A percentile compares a stretch with the other conserved stretches of the same genome.
Evolutionary conservation across 176 grass and related monocot genomes (phyloP).

Genomic region (Hyparrhenia diplandra): DNA sequence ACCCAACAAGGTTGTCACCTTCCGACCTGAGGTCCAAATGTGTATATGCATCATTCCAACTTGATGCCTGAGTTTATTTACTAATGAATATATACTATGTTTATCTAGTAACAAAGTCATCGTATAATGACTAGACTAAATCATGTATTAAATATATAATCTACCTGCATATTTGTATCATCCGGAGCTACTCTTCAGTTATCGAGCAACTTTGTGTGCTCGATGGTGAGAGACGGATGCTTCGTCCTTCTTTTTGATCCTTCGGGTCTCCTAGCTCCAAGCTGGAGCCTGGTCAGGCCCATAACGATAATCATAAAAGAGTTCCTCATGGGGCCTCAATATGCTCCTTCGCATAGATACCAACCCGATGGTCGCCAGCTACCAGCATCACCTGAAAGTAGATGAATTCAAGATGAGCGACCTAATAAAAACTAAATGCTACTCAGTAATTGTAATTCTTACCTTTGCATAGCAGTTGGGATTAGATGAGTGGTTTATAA

Average conservation of each 20-base stretch:
- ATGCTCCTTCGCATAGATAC: conserved; percentile 96
- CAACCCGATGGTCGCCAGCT: conserved; percentile 90
- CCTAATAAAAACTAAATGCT: background rate
- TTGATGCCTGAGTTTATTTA: conserved; percentile 8
- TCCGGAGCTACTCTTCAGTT: conserved; percentile 12
- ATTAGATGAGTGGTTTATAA: conserved; percentile 97
- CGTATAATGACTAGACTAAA: conserved; percentile 15
- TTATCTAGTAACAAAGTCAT: conserved; percentile 10
- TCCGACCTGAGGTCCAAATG: background rate
- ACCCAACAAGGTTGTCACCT: background rate
- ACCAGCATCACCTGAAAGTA: conserved; percentile 84
- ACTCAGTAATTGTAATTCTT: background rate
- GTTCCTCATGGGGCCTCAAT: conserved; percentile 90
- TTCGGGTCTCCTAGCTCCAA: conserved; percentile 85
- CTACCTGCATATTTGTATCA: conserved; percentile 11
- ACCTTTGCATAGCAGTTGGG: conserved; percentile 98
- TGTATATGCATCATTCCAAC: conserved; percentile 15
- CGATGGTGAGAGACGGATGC: conserved; percentile 57
- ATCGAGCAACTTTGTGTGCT: conserved; percentile 89
- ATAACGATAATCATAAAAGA: conserved; percentile 97
- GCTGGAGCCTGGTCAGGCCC: conserved; percentile 82
- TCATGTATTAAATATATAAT: conserved; percentile 23
- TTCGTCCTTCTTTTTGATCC: conserved; percentile 83
- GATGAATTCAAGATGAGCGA: background rate
- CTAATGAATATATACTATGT: conserved; percentile 5